Evolutionary conservation across 805 yeast genomes (phyloP).

Genomic region (Yamadazyma tumulicola): DNA sequence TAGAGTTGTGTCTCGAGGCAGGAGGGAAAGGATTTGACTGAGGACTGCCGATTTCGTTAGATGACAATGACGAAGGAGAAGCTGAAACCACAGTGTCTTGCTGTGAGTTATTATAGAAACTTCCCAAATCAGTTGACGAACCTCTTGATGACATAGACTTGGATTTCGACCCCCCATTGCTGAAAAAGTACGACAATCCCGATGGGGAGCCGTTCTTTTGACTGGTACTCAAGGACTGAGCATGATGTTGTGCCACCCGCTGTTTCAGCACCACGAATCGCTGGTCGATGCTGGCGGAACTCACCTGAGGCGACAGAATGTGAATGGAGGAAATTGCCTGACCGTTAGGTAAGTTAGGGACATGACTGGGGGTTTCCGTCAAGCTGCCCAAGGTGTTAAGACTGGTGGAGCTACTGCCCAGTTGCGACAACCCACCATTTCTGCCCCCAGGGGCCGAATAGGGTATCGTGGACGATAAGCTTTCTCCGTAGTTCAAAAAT

Average conservation of each 20-base stretch:
- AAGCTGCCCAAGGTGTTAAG: slow-evolving; percentile 14
- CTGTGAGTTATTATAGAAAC: slow-evolving; percentile 37
- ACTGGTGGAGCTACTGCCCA: slow-evolving; percentile 13
- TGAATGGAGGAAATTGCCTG: slow-evolving; percentile 59
- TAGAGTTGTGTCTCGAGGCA: slow-evolving; percentile 65
- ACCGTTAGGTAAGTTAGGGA: slow-evolving; percentile 54
- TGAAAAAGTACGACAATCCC: slow-evolving; percentile 50
- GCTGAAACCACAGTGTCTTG: slow-evolving; percentile 23
- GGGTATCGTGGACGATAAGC: slow-evolving; percentile 60
- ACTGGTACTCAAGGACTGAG: slow-evolving; percentile 25
- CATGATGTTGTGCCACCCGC: slow-evolving; percentile 56
- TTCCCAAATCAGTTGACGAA: slow-evolving; percentile 41
- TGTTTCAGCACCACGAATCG: slow-evolving; percentile 82
- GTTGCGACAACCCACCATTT: slow-evolving; percentile 36
- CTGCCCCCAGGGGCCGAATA: slow-evolving; percentile 68
- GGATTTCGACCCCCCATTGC: slow-evolving; percentile 28
- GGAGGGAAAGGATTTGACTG: slow-evolving; percentile 6
- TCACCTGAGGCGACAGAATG: slow-evolving; percentile 67
- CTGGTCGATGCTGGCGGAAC: slow-evolving; percentile 66
- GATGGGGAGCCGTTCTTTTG: slow-evolving; percentile 43
- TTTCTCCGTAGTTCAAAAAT: slow-evolving; percentile 34
- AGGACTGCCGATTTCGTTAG: slow-evolving; percentile 23
- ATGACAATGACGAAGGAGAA: slow-evolving; percentile 32
- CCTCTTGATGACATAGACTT: slow-evolving; percentile 34
- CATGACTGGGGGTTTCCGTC: slow-evolving; percentile 19